Evolutionary conservation across 495 filamentous ascomycete species (phyloP).

Genomic region (Penicillium manginii): DNA sequence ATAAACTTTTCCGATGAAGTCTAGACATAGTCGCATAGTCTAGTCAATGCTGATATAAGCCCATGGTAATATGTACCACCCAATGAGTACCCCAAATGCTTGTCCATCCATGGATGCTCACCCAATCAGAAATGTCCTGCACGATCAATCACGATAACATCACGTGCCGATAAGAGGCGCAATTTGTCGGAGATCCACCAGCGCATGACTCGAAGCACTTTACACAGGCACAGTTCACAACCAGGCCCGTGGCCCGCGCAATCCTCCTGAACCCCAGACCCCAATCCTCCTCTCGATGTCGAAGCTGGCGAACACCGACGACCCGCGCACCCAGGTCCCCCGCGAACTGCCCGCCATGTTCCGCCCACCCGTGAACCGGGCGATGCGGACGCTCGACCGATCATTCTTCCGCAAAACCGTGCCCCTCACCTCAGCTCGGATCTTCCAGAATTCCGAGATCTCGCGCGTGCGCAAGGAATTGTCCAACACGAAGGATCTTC

Average conservation of each 20-base stretch:
- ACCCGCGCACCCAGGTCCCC: constrained; percentile 22
- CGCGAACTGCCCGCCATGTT: constrained; percentile 60
- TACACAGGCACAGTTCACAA: background rate
- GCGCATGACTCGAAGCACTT: no score
- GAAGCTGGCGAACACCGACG: constrained; percentile 22
- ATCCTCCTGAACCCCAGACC: background rate
- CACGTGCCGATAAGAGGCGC: constrained; percentile 4
- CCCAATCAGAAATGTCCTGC: background rate
- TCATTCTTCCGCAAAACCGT: constrained; percentile 78
- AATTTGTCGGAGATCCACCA: background rate
- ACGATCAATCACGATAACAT: constrained; percentile 1
- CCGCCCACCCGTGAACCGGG: constrained; percentile 80
- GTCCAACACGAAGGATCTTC: constrained; percentile 56
- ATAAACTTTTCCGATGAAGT: background rate
- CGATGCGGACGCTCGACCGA: constrained; percentile 78
- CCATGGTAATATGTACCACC: no score
- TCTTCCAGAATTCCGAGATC: constrained; percentile 74
- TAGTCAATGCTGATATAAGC: no score
- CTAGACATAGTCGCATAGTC: background rate
- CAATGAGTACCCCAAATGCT: no score
- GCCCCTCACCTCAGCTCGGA: constrained; percentile 74
- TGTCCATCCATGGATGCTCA: background rate
- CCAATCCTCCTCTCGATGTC: constrained; percentile 30
- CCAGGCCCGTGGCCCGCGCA: background rate
- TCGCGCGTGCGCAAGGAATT: constrained; percentile 65